These are phyloP conservation scores for Trametes gibbosa DNA, from an alignment of 768 basidiomycete species.

Conservation along the genomic window DNA sequence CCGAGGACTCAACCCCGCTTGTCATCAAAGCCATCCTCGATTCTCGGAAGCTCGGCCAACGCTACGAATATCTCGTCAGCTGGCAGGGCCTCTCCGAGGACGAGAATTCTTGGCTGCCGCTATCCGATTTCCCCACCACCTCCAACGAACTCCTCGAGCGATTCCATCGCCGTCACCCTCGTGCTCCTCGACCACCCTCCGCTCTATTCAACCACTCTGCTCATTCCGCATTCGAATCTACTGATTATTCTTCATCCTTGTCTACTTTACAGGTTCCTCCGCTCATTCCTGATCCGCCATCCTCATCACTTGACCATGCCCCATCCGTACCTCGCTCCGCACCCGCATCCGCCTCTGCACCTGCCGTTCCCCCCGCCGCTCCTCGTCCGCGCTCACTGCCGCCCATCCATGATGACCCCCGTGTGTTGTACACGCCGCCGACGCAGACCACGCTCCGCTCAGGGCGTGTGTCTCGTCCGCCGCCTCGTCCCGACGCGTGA, in stretches of 20 bases:
- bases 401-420: not conserved
- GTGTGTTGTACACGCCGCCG: not conserved
- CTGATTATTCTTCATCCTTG: not conserved
- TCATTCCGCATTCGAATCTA: not conserved
- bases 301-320: too few species aligned
- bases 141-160: slow-evolving; percentile 31
- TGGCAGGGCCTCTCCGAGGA: slow-evolving; percentile 28
- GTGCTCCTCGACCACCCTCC: slow-evolving; percentile 30
- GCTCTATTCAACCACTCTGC: slow-evolving; percentile 11
- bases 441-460: slow-evolving; percentile 9
- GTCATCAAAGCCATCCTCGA: slow-evolving; percentile 30
- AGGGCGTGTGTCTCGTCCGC: slow-evolving; percentile 11
- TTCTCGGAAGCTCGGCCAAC: slow-evolving; percentile 32
- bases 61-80: slow-evolving; percentile 37
- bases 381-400: not conserved
- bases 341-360: not conserved
- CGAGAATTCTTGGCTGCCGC: slow-evolving; percentile 36
- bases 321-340: not conserved
- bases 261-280: not conserved
- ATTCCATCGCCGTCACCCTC: slow-evolving; percentile 35
- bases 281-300: not conserved
- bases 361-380: not conserved
- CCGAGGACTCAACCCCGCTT: not conserved
- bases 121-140: slow-evolving; percentile 34
- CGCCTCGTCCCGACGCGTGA: slow-evolving; percentile 1